phyloP scores from a whole-genome alignment of 177 flowering plant genomes.

The Tripterygium wilfordii region DNA sequence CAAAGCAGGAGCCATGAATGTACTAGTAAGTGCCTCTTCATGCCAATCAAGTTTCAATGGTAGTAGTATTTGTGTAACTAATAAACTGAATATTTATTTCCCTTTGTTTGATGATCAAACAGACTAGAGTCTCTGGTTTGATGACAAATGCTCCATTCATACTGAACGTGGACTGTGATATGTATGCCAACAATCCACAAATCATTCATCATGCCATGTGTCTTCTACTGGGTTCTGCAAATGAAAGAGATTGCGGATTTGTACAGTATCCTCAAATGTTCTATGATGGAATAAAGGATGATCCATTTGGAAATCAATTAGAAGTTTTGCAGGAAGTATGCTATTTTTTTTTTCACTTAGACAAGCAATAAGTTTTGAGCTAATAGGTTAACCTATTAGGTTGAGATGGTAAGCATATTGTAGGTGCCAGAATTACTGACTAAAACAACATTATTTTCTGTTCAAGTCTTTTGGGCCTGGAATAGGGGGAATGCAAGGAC shows the following conservation, averaged over 20 bases:
- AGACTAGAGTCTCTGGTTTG: constrained; percentile 61
- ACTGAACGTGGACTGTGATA: constrained; percentile 78
- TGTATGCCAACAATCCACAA: constrained; percentile 55
- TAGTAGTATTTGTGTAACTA: not conserved
- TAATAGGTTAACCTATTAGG: no score
- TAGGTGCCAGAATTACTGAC: no score
- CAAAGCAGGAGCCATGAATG: constrained; percentile 77
- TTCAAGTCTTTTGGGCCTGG: constrained; percentile 19
- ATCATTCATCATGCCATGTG: constrained; percentile 52
- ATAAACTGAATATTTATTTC: not conserved
- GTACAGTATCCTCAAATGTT: constrained; percentile 51
- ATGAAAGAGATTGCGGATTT: constrained; percentile 28
- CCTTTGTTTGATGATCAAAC: not conserved
- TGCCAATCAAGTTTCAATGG: not conserved
- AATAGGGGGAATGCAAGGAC: constrained; percentile 47
- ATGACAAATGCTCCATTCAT: constrained; percentile 72
- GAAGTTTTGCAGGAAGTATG: constrained; percentile 23
- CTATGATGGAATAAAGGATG: constrained; percentile 41
- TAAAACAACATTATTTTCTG: no score
- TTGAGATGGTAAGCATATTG: no score
- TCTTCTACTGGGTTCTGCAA: constrained; percentile 24
- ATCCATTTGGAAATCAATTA: constrained; percentile 47
- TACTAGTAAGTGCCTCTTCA: constrained; percentile 37
- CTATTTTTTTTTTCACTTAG: no score
- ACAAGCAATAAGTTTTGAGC: no score